Evolutionary conservation across 495 filamentous ascomycete genomes (phyloP), one percentile per base, ranked within the genome.

Genomic region (Parmelia sp.): DNA sequence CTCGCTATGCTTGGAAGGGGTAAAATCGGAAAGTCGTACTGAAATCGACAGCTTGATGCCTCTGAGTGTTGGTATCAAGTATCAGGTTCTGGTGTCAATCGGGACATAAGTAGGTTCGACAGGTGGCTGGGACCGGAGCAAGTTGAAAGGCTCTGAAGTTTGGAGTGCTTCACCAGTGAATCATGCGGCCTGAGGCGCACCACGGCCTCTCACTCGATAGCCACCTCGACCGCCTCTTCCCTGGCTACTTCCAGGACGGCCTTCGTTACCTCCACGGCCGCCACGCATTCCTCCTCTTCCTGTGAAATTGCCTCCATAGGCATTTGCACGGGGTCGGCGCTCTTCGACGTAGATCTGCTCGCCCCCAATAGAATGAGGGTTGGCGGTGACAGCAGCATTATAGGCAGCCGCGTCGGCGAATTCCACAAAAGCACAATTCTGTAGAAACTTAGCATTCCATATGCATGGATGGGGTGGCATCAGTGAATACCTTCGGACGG

Each of bases 381-480:
- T 97, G 63, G 86, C 89, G 63, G 83, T 83, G 45, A 91, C 81
- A 31, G 94, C 94, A 65, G 89, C 88, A 68, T 86, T 79, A 73
- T 93, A 97, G 27, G 84, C 90, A 56, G 90, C 81, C 56, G 83
- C 70, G 45, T 88, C 89, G 69, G 84, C 86, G 72, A 95, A 98
- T 72, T 98, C 95, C 66, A 96, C 89, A 72, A 96, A 96, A 35
- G 94, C 95, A 71, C 91, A 96, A 79, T 92, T 97, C 95, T 97
- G 69, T 45, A 14, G 23, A 53, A 44, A 10, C 58, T 62, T 42
- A 61, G 49, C 27, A 21, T 62, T 36, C 21, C 2, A 10, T 11
- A 21, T 33, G 17, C 14, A 36, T 35, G 0, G 14, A n/a, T 19
- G 23, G 31, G 29, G 27, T 25, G 57, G 56, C 35, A 27, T 36